These are phyloP conservation scores for Saturnispora galanensis DNA, from an alignment of 805 yeast species.

Conservation along the genomic window DNA sequence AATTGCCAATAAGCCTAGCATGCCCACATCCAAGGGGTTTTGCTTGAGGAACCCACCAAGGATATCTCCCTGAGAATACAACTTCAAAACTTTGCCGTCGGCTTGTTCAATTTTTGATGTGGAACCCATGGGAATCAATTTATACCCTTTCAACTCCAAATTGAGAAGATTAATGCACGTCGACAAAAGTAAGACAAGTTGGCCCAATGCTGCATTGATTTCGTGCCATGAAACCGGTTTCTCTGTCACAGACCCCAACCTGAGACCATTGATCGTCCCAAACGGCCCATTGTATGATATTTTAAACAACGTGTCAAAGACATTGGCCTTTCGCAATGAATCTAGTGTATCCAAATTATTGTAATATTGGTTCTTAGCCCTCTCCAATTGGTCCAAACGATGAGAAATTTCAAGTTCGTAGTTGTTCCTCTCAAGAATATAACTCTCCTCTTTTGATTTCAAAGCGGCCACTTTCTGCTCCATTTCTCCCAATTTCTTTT, in stretches of 20 bases:
- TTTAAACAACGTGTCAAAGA: constrained; percentile 72
- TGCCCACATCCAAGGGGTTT: constrained; percentile 67
- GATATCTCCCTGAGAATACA: constrained; percentile 63
- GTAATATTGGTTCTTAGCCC: constrained; percentile 54
- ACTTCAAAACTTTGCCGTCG: constrained; percentile 32
- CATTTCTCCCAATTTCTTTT: constrained; percentile 36
- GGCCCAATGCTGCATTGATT: constrained; percentile 86
- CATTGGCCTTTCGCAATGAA: constrained; percentile 63
- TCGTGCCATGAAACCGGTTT: constrained; percentile 78
- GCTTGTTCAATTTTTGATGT: constrained; percentile 59
- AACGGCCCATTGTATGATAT: constrained; percentile 78
- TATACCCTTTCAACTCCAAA: constrained; percentile 48
- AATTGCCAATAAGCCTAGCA: constrained; percentile 68
- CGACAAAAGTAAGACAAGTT: constrained; percentile 56
- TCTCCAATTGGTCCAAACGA: constrained; percentile 46
- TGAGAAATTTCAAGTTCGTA: constrained; percentile 43
- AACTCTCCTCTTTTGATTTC: constrained; percentile 35
- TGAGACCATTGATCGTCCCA: constrained; percentile 78
- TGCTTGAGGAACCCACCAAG: constrained; percentile 63
- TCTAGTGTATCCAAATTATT: constrained; percentile 58
- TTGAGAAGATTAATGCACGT: constrained; percentile 52
- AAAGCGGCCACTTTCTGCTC: constrained; percentile 31
- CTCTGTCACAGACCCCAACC: constrained; percentile 62
- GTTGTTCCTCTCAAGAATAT: constrained; percentile 42
- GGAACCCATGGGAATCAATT: constrained; percentile 74